Base-by-base conservation (phyloP, 495 filamentous ascomycete genomes). In the Barbatosphaeria neglecta region DNA sequence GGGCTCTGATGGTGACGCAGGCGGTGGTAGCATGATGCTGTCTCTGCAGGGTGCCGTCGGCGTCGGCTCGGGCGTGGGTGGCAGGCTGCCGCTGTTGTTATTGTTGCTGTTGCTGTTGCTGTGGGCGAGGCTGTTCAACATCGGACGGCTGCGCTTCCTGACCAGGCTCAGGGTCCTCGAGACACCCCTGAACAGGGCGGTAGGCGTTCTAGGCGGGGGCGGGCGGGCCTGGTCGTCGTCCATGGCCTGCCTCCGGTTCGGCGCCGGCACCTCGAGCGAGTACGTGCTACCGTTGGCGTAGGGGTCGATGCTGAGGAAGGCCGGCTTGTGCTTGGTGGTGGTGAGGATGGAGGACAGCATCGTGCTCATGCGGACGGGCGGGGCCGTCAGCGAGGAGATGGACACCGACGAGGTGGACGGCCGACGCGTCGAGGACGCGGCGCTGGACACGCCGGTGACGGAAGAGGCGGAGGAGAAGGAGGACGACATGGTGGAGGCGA, bases 251-350 rank as follows among this genome's bases (percentile, higher is more conserved):
- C 45, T 20, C n/a, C 47, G 48, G 45, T 50, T 57, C 33, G 59
- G 54, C 13, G 51, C 25, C 33, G 59, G 54, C 13, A 52, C 25
- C 28, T 64, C 59, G 11, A 67, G 57, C 27, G 56, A 59, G 52
- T 67, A 67, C 19, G 53, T 55, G 53, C 54, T 64, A 18, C 60
- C 55, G 24, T 62, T 58, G 9, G 64, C 66, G 43, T 62, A 74
- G 15, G 70, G 70, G 47, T 74, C 70, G 42, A 72, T 63, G 55
- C 47, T 67, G 25, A 74, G 59, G 50, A 74, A 73, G 0, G 63
- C 52, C 6, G 63, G 67, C 37, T 45, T 59, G 20, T 22, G 39
- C 42, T 63, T 64, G 48, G 53, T 66, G 48, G 53, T 66, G 42
- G 56, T 31, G 8, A 71, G 46, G 17, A 66, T 48, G n/a, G 59